A percentile compares a stretch with the other conserved stretches of the same genome.
These are phyloP conservation scores for Urostyla sp. DNA, from an alignment of 73 alveolate species.

Conservation along the genomic window DNA sequence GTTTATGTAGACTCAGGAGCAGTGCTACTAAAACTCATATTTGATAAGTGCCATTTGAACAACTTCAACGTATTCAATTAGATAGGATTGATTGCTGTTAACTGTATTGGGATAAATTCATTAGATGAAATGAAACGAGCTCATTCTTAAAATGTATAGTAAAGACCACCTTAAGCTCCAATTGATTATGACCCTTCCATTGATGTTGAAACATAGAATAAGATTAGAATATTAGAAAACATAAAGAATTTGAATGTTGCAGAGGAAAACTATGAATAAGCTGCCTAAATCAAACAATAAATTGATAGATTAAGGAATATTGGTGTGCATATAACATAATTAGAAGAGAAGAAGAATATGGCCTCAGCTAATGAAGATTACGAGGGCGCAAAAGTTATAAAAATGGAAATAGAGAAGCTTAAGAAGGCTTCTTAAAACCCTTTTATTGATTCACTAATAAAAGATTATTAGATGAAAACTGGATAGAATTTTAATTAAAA, in stretches of 20 bases:
- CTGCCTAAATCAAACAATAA: slow-evolving; percentile 87
- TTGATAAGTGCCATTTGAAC: slow-evolving; percentile 90
- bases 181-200: slow-evolving; percentile 21
- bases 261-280: slow-evolving; percentile 90
- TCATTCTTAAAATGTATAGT: slow-evolving; percentile 1
- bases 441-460: slow-evolving; percentile 16
- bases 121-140: not conserved
- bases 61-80: slow-evolving; percentile 89
- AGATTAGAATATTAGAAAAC: slow-evolving; percentile 81
- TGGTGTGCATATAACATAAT: slow-evolving; percentile 79
- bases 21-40: slow-evolving; percentile 72
- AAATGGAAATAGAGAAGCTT: slow-evolving; percentile 55
- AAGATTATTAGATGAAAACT: no score
- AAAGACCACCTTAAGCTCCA: not conserved
- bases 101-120: slow-evolving; percentile 79
- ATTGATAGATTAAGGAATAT: slow-evolving; percentile 86
- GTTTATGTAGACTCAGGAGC: slow-evolving; percentile 85
- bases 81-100: slow-evolving; percentile 93
- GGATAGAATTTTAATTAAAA: slow-evolving; percentile 72
- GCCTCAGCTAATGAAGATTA: slow-evolving; percentile 92
- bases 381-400: slow-evolving; percentile 81
- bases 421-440: slow-evolving; percentile 32
- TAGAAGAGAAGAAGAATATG: slow-evolving; percentile 84
- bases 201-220: slow-evolving; percentile 80
- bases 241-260: slow-evolving; percentile 88